These are phyloP conservation scores for Ophiobolus disseminans DNA, from an alignment of 2,329 filamentous ascomycete species.

Conservation along the genomic window DNA sequence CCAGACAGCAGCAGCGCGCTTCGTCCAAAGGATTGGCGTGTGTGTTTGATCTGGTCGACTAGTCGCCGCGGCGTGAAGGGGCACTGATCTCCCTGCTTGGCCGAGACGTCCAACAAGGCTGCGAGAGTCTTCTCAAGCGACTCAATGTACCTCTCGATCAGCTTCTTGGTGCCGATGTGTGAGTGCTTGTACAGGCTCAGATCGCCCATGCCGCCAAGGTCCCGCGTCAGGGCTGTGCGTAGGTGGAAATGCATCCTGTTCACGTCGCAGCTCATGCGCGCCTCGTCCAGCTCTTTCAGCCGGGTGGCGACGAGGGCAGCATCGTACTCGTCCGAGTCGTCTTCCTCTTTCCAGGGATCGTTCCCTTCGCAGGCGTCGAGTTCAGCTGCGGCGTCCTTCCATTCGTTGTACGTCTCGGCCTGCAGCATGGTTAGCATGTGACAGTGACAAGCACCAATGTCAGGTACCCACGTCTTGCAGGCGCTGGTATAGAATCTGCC, in stretches of 20 bases:
- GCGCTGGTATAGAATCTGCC: constrained; percentile 67
- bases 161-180: constrained; percentile 81
- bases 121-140: constrained; percentile 78
- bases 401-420: constrained; percentile 74
- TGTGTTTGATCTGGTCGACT: constrained; percentile 72
- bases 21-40: constrained; percentile 82
- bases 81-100: constrained; percentile 54
- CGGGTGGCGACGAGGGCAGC: constrained; percentile 71
- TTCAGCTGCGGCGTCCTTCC: constrained; percentile 76
- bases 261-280: constrained; percentile 74
- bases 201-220: constrained; percentile 86
- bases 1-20: constrained; percentile 84
- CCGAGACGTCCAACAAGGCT: constrained; percentile 70
- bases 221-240: constrained; percentile 78
- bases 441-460: constrained; percentile 23
- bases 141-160: constrained; percentile 87
- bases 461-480: constrained; percentile 67
- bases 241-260: constrained; percentile 80
- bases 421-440: constrained; percentile 49
- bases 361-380: constrained; percentile 82
- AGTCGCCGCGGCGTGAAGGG: constrained; percentile 66
- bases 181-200: constrained; percentile 82
- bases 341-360: constrained; percentile 78
- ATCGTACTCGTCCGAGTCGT: constrained; percentile 74
- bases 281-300: constrained; percentile 76